A percentile compares a stretch with the other conserved stretches of the same genome.
phyloP scores from a whole-genome alignment of 202 grass and related monocot species.

The Schoenoplectus triqueter region DNA sequence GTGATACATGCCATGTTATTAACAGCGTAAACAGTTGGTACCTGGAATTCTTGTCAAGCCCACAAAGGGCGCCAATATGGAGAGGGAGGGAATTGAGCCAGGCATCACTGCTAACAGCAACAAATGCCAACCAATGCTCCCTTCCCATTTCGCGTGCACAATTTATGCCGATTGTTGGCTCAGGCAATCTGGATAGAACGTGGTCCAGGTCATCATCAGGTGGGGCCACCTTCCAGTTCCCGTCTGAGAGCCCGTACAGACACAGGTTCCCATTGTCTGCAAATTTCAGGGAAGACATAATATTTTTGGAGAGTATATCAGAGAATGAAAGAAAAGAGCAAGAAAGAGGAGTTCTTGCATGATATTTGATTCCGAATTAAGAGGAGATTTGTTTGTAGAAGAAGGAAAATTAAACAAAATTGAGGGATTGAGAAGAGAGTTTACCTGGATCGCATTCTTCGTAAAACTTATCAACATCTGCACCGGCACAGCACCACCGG shows the following conservation, averaged over 20 bases:
- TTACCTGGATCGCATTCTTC: conserved; percentile 62
- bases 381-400: too few relatives aligned
- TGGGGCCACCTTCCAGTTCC: not conserved
- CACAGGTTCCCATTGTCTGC: not conserved
- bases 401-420: not conserved
- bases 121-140: not conserved
- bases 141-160: not conserved
- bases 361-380: not conserved
- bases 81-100: not conserved
- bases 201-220: not conserved
- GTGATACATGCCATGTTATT: not conserved
- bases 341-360: not conserved
- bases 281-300: not conserved
- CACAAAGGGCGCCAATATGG: not conserved
- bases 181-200: not conserved
- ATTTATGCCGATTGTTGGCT: not conserved
- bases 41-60: not conserved
- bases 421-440: not conserved
- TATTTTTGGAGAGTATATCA: not conserved
- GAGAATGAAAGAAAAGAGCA: not conserved
- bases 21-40: not conserved
- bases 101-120: not conserved
- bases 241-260: not conserved
- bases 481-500: conserved; percentile 1
- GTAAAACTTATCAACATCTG: conserved; percentile 65